Percentiles rank a stretch among this genome's conserved stretches.
phyloP scores from a whole-genome alignment of 805 yeast genomes.

The Ogataea dorogensis region DNA sequence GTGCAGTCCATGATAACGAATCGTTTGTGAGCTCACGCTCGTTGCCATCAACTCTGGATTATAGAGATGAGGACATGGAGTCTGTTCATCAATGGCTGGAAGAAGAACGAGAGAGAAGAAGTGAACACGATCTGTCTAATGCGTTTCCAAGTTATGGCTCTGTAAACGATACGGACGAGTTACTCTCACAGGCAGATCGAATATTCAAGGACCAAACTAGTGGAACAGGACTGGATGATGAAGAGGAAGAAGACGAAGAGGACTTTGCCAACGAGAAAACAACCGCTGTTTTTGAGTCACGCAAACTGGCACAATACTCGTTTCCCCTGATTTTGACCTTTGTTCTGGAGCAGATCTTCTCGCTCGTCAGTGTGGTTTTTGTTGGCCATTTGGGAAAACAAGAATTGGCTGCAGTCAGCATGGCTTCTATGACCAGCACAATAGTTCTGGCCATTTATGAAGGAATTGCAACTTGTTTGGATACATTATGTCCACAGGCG shows the following conservation, averaged over 20 bases:
- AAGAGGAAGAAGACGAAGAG: constrained; percentile 26
- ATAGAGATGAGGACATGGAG: constrained; percentile 34
- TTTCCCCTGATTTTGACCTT: constrained; percentile 65
- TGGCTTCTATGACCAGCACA: constrained; percentile 78
- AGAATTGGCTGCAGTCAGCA: constrained; percentile 73
- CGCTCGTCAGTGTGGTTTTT: constrained; percentile 72
- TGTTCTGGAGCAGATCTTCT: constrained; percentile 54
- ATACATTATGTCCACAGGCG: constrained; percentile 78
- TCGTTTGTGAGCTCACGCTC: constrained; percentile 36
- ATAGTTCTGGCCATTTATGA: constrained; percentile 71
- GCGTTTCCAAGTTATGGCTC: constrained; percentile 23
- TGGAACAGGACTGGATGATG: constrained; percentile 12
- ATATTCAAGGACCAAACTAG: constrained; percentile 25
- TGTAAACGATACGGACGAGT: constrained; percentile 18
- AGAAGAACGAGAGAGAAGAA: constrained; percentile 37
- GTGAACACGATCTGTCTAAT: constrained; percentile 19
- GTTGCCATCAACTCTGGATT: constrained; percentile 36
- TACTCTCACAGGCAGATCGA: constrained; percentile 27
- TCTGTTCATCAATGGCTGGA: constrained; percentile 36
- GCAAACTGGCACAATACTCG: constrained; percentile 41
- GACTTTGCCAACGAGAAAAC: constrained; percentile 33
- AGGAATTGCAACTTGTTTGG: constrained; percentile 73
- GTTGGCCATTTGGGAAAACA: constrained; percentile 74
- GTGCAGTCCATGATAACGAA: constrained; percentile 23
- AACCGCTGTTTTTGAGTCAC: constrained; percentile 30